Evolutionary conservation across 495 filamentous ascomycete genomes (phyloP).

Genomic region (Wilcoxina mikolae): DNA sequence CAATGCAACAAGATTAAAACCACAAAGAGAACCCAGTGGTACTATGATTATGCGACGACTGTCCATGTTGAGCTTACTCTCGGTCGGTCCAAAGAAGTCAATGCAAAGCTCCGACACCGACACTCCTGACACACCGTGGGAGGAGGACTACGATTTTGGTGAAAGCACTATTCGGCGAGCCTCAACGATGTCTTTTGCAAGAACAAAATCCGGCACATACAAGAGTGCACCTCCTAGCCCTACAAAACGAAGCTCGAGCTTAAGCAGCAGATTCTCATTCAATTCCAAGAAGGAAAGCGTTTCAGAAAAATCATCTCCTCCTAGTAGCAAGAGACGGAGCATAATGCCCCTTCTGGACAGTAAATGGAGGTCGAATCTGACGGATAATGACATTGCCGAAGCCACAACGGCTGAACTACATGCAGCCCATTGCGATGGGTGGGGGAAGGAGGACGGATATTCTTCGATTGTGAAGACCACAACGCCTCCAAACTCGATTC

Average conservation of each 20-base stretch:
- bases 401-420: background rate
- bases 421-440: background rate
- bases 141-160: conserved; percentile 3
- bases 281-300: conserved; percentile 6
- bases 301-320: background rate
- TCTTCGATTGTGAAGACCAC: conserved; percentile 1
- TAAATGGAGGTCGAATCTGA: conserved; percentile 2
- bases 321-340: background rate
- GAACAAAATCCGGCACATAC: background rate
- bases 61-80: conserved; percentile 3
- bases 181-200: conserved; percentile 5
- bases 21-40: background rate
- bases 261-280: conserved; percentile 8
- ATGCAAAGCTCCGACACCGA: background rate
- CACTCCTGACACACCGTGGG: background rate
- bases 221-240: conserved; percentile 5
- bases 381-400: background rate
- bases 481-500: conserved; percentile 4
- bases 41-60: conserved; percentile 5
- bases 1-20: conserved; percentile 8
- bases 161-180: background rate
- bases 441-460: background rate
- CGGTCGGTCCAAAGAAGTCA: background rate
- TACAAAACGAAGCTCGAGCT: conserved; percentile 7
- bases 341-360: conserved; percentile 4